Conservation (phyloP, 495 filamentous ascomycete species). For the Cercophora samala region DNA sequence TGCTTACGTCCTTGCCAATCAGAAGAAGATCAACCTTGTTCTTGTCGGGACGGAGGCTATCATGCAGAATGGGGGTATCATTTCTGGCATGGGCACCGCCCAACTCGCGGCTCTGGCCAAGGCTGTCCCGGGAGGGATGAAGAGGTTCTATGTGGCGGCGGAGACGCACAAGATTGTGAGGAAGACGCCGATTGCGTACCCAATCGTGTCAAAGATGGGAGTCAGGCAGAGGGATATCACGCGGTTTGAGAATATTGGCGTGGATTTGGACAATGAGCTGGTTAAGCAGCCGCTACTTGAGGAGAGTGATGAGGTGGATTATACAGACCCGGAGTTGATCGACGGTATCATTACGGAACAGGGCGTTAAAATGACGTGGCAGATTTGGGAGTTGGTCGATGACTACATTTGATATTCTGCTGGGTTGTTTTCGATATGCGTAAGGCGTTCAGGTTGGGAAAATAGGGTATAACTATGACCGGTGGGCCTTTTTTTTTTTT, state of each 20-base stretch:
- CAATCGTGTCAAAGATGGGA: constrained; percentile 27
- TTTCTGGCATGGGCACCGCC: constrained; percentile 85
- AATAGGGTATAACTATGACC: too few species aligned
- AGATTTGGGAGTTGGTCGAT: constrained; percentile 38
- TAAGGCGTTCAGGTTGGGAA: too few species aligned
- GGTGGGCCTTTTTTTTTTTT: too few species aligned
- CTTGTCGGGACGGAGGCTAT: constrained; percentile 94
- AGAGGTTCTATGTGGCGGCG: constrained; percentile 85
- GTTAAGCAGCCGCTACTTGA: constrained; percentile 24
- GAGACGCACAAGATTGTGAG: constrained; percentile 78
- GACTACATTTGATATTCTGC: constrained; percentile 27
- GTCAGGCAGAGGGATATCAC: constrained; percentile 68
- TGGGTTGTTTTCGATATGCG: too few species aligned
- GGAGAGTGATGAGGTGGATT: constrained; percentile 63
- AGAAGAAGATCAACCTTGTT: constrained; percentile 69
- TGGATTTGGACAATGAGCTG: constrained; percentile 33
- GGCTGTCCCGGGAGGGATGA: constrained; percentile 52
- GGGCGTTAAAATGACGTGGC: constrained; percentile 41
- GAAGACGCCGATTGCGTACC: constrained; percentile 28
- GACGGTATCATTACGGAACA: constrained; percentile 39
- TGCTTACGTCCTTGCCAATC: constrained; percentile 69
- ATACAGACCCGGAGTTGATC: constrained; percentile 55
- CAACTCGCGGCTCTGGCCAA: constrained; percentile 84
- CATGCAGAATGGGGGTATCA: constrained; percentile 88
- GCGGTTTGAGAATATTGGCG: constrained; percentile 58